Conservation (phyloP, 306 rosid species). For the Pachyrhizus erosus region DNA sequence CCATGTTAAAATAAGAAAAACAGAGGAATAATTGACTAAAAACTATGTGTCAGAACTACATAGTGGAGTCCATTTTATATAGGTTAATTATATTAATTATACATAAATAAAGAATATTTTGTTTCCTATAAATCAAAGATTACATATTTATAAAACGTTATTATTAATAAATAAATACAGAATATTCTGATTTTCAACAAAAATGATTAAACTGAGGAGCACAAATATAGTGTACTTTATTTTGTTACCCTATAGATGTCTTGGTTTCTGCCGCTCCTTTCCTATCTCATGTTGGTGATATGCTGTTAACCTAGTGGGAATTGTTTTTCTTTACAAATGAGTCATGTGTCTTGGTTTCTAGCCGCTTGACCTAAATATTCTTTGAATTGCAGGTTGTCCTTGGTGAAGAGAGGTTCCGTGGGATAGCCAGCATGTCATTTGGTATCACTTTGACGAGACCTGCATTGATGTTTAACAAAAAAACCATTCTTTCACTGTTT, state of each 20-base stretch:
- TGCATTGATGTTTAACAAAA: constrained; percentile 54
- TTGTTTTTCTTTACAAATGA: constrained; percentile 8
- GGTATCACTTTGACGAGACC: constrained; percentile 78
- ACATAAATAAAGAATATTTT: too few relatives aligned
- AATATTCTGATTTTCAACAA: too few relatives aligned
- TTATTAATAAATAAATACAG: too few relatives aligned
- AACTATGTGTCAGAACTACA: too few relatives aligned
- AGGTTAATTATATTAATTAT: too few relatives aligned
- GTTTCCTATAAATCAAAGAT: too few relatives aligned
- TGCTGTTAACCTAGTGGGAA: background rate
- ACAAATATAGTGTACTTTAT: background rate
- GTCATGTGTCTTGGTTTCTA: background rate
- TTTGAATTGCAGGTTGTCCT: constrained; percentile 65
- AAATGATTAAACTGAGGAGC: background rate
- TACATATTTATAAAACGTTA: too few relatives aligned
- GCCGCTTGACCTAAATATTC: constrained; percentile 20
- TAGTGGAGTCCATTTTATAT: too few relatives aligned
- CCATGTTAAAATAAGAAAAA: too few relatives aligned
- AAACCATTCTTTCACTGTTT: constrained; percentile 56
- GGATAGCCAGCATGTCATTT: constrained; percentile 80
- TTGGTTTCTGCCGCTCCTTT: background rate
- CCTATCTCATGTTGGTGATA: background rate
- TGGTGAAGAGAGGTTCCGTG: constrained; percentile 83
- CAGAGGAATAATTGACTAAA: too few relatives aligned
- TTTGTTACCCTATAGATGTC: background rate